Conservation (phyloP, 495 filamentous ascomycete species). For the Glarea lozoyensis region DNA sequence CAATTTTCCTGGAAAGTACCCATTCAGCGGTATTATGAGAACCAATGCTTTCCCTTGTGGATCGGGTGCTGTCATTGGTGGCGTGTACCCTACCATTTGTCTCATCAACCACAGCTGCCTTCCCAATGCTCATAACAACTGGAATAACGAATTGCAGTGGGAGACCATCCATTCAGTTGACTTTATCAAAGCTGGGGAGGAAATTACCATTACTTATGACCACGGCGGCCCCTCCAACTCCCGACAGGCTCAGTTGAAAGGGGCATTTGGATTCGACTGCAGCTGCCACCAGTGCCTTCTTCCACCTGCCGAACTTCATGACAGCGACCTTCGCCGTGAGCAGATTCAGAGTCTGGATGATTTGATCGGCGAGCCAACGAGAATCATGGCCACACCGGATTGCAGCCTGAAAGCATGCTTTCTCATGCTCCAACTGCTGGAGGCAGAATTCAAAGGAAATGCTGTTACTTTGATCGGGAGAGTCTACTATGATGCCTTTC, state of each 20-base stretch:
- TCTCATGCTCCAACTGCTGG: conserved; percentile 22
- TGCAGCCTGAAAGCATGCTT: conserved; percentile 22
- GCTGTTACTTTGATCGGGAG: conserved; percentile 19
- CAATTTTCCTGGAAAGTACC: conserved; percentile 27
- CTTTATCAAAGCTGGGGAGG: conserved; percentile 30
- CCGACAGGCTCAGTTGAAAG: conserved; percentile 21
- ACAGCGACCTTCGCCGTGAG: conserved; percentile 25
- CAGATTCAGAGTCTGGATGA: conserved; percentile 26
- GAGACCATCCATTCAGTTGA: conserved; percentile 30
- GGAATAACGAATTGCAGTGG: conserved; percentile 23
- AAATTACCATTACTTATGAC: conserved; percentile 34
- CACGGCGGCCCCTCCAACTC: conserved; percentile 19
- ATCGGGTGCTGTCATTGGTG: conserved; percentile 21
- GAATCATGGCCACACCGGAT: conserved; percentile 18
- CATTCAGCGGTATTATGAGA: conserved; percentile 27
- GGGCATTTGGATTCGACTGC: conserved; percentile 31
- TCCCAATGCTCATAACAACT: conserved; percentile 30
- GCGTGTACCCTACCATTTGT: conserved; percentile 27
- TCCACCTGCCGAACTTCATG: conserved; percentile 17
- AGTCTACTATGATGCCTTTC: conserved; percentile 35
- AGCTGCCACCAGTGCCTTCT: conserved; percentile 26
- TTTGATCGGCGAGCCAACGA: conserved; percentile 21
- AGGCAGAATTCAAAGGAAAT: conserved; percentile 22
- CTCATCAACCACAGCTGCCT: conserved; percentile 34
- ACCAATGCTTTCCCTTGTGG: conserved; percentile 30